Base-by-base conservation (phyloP, 768 basidiomycete species). In the Boletus tylopilopsis region DNA sequence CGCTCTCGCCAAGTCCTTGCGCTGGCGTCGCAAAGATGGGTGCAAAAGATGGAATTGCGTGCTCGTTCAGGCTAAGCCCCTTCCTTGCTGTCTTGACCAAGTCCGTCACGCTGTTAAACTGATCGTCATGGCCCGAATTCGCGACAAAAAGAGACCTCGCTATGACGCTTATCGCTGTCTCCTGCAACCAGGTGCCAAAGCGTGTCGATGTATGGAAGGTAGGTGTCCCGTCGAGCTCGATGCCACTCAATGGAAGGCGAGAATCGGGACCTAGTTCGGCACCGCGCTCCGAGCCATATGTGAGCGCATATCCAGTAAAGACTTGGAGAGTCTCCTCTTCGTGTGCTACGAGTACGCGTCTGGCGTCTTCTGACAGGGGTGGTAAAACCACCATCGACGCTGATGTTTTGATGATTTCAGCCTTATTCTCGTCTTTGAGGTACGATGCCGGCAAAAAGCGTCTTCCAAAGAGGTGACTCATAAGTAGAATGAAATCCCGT, bases 391-490 rank as follows among this genome's bases (percentile, higher is more conserved):
- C 73, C 60, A 71, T 70, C 4, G 83, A 86, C 2, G 84, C 76
- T 19, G 75, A 82, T 34, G 69, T 75, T 51, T 66, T 65, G 21
- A 66, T 64, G 18, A 79, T 60, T 2, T 57, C 47, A 10, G 61
- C 59, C 10, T 73, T 50, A 33, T 74, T 70, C 18, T 68, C 52
- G 9, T 68, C 61, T 22, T 70, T 73, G 12, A 72, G 58, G 39
- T 74, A 77, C 6, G 75, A 67, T 11, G 60, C 60, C 0, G 81
- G 75, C 6, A 85, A 65, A 55, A 79, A 73, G 10, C 76, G 73
- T n/a, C 84, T 76, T 6, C 79, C 80, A 52, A 87, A 87, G 12
- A 87, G 73, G 63, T 85, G 78, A n/a, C 76, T 76, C 67, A 88
- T 71, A 5, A 87, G 62, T 7, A 76, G 50, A 45, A 87, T 70